These are phyloP conservation scores for Earliella scabrosa DNA, from an alignment of 1,284 basidiomycete species.

Conservation along the genomic window DNA sequence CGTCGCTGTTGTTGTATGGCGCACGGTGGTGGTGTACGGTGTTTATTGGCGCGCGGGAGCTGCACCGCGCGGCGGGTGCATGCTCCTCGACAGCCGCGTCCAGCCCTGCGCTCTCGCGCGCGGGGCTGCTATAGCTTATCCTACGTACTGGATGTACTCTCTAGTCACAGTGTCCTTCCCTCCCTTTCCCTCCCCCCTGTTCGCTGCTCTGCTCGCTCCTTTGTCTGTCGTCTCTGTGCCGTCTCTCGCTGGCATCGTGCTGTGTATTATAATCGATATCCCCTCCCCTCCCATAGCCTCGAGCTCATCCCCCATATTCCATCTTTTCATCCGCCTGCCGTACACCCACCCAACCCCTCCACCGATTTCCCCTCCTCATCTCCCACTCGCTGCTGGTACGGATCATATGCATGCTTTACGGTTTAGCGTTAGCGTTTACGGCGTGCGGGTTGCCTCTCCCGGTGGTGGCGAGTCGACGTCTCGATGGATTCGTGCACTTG, in stretches of 20 bases:
- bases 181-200: too few relatives aligned
- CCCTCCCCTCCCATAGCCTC: background rate
- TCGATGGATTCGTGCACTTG: too few relatives aligned
- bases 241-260: too few relatives aligned
- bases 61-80: background rate
- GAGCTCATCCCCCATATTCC: background rate
- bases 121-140: constrained; percentile 6
- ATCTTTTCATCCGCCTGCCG: background rate
- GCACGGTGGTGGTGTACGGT: background rate
- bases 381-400: too few relatives aligned
- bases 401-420: too few relatives aligned
- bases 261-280: background rate
- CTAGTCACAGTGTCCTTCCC: too few relatives aligned
- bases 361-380: too few relatives aligned
- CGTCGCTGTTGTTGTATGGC: background rate
- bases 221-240: background rate
- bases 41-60: background rate
- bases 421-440: too few relatives aligned
- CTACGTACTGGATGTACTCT: constrained; percentile 15
- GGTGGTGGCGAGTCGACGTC: too few relatives aligned
- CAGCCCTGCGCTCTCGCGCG: too few relatives aligned
- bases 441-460: too few relatives aligned
- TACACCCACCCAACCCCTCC: background rate
- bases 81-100: too few relatives aligned
- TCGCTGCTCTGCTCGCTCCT: constrained; percentile 5